Evolutionary conservation across 306 rosid genomes (phyloP).

Genomic region (Vachellia collinsii): DNA sequence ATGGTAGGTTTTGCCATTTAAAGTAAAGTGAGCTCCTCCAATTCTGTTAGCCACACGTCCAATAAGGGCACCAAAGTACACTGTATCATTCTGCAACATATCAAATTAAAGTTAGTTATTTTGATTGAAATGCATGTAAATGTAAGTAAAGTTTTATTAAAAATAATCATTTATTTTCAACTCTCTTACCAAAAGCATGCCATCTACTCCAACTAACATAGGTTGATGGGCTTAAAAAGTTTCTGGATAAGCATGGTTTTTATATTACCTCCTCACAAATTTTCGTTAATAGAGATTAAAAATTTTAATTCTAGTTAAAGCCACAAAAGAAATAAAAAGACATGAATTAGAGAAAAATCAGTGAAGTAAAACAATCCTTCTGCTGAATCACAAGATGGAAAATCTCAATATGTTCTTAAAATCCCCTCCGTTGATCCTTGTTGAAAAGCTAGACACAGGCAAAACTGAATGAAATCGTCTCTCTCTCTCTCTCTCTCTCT

Average conservation of each 20-base stretch:
- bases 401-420: background rate
- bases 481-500: too few relatives aligned
- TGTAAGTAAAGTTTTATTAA: background rate
- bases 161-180: background rate
- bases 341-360: background rate
- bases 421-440: background rate
- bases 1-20: constrained; percentile 44
- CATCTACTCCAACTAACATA: background rate
- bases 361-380: background rate
- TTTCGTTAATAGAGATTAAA: too few relatives aligned
- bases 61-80: constrained; percentile 45
- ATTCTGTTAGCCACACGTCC: constrained; percentile 58
- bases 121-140: background rate
- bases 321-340: background rate
- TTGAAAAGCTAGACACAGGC: background rate
- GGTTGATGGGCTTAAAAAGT: too few relatives aligned
- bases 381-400: background rate
- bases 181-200: background rate
- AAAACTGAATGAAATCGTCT: too few relatives aligned
- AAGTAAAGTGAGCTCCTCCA: constrained; percentile 46
- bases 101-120: background rate
- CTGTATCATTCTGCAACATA: constrained; percentile 41
- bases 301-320: background rate
- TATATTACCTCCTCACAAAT: too few relatives aligned
- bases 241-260: too few relatives aligned